phyloP scores from a whole-genome alignment of 305 asterid species.

The Solanum chacoense region DNA sequence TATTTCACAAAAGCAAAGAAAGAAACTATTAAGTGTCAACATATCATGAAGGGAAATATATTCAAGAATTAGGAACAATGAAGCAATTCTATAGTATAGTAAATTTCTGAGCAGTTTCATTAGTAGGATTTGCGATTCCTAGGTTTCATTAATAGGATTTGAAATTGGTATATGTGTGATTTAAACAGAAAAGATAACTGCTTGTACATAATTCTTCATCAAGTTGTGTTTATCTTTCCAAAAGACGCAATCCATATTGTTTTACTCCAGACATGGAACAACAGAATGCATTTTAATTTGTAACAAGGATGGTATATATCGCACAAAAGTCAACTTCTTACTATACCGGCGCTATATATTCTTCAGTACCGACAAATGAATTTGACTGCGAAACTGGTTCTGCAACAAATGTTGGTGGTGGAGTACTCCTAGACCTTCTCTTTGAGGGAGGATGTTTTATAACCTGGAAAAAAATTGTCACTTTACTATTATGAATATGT shows the following conservation, averaged over 20 bases:
- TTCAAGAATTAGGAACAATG: neutral
- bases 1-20: neutral
- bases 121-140: neutral
- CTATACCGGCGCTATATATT: constrained; percentile 91
- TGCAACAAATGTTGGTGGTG: constrained; percentile 73
- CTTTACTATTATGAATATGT: constrained; percentile 2
- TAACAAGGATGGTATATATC: neutral
- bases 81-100: neutral
- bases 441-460: constrained; percentile 56
- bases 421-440: constrained; percentile 59
- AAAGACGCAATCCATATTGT: neutral
- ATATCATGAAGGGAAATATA: neutral
- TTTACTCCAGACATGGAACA: neutral
- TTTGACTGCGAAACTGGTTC: constrained; percentile 86
- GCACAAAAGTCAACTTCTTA: neutral
- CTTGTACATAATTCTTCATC: neutral
- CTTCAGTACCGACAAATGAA: constrained; percentile 98
- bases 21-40: neutral
- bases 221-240: neutral
- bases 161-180: neutral
- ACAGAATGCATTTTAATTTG: neutral
- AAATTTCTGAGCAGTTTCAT: neutral
- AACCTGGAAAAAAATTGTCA: constrained; percentile 38
- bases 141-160: neutral
- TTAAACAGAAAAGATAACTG: neutral